Evolutionary conservation across 305 asterid genomes (phyloP).

Genomic region (Solanum chacoense): DNA sequence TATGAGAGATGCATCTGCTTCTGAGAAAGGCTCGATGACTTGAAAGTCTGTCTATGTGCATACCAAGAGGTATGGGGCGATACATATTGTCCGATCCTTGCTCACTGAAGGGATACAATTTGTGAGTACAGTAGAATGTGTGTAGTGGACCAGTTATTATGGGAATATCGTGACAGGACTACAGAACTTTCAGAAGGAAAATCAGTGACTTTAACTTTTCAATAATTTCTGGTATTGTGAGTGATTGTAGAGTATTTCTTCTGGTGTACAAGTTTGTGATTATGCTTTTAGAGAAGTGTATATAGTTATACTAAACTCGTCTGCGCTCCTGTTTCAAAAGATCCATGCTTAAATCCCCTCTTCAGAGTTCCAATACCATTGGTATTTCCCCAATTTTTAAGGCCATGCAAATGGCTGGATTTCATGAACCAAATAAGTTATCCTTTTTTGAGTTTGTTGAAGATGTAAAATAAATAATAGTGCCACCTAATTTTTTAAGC

Average conservation of each 20-base stretch:
- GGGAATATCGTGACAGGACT: not conserved
- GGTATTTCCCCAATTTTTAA: not conserved
- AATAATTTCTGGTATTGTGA: not conserved
- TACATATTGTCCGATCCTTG: not conserved
- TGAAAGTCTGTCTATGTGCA: not conserved
- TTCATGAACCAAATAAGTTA: not conserved
- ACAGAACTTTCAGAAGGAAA: not conserved
- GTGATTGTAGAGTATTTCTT: not conserved
- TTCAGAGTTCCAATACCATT: not conserved
- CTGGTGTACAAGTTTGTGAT: not conserved
- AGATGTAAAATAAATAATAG: not conserved
- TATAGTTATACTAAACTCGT: not conserved
- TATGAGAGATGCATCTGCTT: not conserved
- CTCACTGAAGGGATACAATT: not conserved
- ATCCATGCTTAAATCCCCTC: not conserved
- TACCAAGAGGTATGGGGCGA: not conserved
- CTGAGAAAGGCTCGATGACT: not conserved
- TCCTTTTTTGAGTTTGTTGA: not conserved
- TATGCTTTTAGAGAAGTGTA: not conserved
- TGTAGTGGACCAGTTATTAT: not conserved
- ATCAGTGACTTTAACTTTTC: not conserved
- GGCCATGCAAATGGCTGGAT: not conserved
- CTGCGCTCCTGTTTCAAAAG: not conserved
- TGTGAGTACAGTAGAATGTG: not conserved
- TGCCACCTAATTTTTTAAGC: not conserved